Conservation (phyloP, 2,329 filamentous ascomycete genomes). For the Periglandula ipomoeae region DNA sequence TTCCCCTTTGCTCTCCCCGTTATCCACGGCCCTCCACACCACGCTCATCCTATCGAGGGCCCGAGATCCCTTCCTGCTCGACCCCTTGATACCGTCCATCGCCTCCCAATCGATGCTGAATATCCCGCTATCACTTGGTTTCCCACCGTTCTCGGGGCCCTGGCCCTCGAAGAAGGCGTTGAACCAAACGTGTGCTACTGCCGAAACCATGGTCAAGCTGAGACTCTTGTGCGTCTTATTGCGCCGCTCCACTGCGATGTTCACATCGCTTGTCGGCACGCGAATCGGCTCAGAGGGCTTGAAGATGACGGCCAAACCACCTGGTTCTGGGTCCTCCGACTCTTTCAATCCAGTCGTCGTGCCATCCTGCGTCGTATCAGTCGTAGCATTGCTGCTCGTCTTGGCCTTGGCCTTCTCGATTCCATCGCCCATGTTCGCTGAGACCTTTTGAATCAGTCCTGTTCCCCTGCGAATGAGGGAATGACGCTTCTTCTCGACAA, state of each 20-base stretch:
- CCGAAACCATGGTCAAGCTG: slow-evolving; percentile 82
- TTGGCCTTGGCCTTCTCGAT: slow-evolving; percentile 15
- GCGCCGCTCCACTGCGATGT: slow-evolving; percentile 79
- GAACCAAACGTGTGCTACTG: slow-evolving; percentile 94
- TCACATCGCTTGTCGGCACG: slow-evolving; percentile 75
- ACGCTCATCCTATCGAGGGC: slow-evolving; percentile 77
- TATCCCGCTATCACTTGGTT: slow-evolving; percentile 56
- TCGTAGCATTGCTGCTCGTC: slow-evolving; percentile 9
- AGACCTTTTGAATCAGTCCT: slow-evolving; percentile 25
- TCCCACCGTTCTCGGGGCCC: slow-evolving; percentile 58
- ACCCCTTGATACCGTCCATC: slow-evolving; percentile 94
- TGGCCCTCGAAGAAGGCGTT: slow-evolving; percentile 87
- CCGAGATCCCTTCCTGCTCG: slow-evolving; percentile 67
- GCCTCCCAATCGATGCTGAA: slow-evolving; percentile 51
- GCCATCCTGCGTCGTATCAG: slow-evolving; percentile 7
- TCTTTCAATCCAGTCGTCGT: slow-evolving; percentile 1
- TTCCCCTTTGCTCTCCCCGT: slow-evolving; percentile 16
- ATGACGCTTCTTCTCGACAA: slow-evolving; percentile 10
- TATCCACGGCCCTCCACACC: slow-evolving; percentile 57
- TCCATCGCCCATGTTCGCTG: slow-evolving; percentile 13
- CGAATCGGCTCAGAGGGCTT: slow-evolving; percentile 59
- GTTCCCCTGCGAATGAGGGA: slow-evolving; percentile 20
- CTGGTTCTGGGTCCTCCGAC: slow-evolving; percentile 35
- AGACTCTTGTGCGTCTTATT: slow-evolving; percentile 70
- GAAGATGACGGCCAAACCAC: slow-evolving; percentile 69